A percentile compares a stretch with the other conserved stretches of the same genome.
Conservation (phyloP, 2,329 filamentous ascomycete genomes). For the Diaporthe ampelina region DNA sequence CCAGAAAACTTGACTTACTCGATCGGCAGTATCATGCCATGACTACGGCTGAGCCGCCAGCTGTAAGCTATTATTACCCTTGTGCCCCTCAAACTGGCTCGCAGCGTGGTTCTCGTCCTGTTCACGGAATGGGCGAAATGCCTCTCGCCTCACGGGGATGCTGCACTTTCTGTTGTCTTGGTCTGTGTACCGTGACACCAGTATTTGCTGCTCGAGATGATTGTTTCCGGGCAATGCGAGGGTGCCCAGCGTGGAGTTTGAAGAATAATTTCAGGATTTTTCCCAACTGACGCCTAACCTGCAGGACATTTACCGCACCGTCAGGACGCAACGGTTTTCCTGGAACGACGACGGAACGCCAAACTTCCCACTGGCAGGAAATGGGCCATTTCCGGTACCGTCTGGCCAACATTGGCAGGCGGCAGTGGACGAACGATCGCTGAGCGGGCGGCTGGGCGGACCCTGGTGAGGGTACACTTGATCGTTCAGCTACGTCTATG, state of each 20-base stretch:
- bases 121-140: neutral
- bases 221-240: neutral
- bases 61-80: conserved; percentile 30
- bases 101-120: neutral
- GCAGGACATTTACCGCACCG: conserved; percentile 50
- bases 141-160: neutral
- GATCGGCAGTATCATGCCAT: conserved; percentile 49
- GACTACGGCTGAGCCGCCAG: conserved; percentile 50
- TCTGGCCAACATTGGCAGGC: conserved; percentile 48
- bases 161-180: neutral
- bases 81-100: neutral
- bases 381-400: conserved; percentile 52
- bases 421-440: conserved; percentile 23
- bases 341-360: conserved; percentile 54
- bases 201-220: neutral
- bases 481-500: neutral
- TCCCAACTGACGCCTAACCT: neutral
- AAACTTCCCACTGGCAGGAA: conserved; percentile 51
- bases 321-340: conserved; percentile 51
- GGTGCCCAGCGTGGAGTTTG: neutral
- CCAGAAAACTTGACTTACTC: neutral
- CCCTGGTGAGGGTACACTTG: neutral
- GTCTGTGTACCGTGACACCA: too few species aligned
- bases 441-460: conserved; percentile 41
- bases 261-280: too few species aligned